Conservation (phyloP, 2,329 filamentous ascomycete species). For the Ceratocystis alfenasii region DNA sequence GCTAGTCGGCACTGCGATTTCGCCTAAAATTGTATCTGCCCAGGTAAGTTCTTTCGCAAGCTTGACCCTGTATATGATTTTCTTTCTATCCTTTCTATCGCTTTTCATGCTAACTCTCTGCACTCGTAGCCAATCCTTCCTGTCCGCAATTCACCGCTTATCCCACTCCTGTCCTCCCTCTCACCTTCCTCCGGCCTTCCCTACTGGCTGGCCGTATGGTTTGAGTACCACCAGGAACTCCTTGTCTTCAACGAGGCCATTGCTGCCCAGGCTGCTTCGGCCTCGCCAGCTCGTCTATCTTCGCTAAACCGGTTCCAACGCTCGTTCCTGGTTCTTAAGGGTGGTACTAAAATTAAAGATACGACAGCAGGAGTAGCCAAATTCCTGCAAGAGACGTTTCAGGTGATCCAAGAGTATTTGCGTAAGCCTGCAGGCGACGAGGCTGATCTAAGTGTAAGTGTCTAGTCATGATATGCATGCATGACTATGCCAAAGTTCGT, state of each 20-base stretch:
- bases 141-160: slow-evolving; percentile 45
- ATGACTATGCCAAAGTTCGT: not conserved
- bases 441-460: slow-evolving; percentile 19
- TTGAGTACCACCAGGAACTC: slow-evolving; percentile 40
- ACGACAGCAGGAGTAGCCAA: slow-evolving; percentile 43
- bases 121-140: slow-evolving; percentile 44
- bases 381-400: slow-evolving; percentile 36
- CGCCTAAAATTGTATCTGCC: slow-evolving; percentile 27
- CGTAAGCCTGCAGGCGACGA: slow-evolving; percentile 21
- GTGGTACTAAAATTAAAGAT: slow-evolving; percentile 47
- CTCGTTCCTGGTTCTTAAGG: slow-evolving; percentile 42
- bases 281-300: slow-evolving; percentile 39
- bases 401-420: slow-evolving; percentile 36
- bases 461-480: not conserved
- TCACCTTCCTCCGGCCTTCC: slow-evolving; percentile 32
- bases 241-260: slow-evolving; percentile 34
- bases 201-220: slow-evolving; percentile 41
- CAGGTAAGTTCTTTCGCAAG: slow-evolving; percentile 32
- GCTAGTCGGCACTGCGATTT: slow-evolving; percentile 24
- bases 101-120: too few species aligned
- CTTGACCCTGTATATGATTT: not conserved
- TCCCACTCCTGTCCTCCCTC: slow-evolving; percentile 38
- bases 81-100: slow-evolving; percentile 18
- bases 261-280: slow-evolving; percentile 33
- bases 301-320: slow-evolving; percentile 49